phyloP scores from a whole-genome alignment of 192 early-diverging fungal genomes.

The Coemansia sp. region DNA sequence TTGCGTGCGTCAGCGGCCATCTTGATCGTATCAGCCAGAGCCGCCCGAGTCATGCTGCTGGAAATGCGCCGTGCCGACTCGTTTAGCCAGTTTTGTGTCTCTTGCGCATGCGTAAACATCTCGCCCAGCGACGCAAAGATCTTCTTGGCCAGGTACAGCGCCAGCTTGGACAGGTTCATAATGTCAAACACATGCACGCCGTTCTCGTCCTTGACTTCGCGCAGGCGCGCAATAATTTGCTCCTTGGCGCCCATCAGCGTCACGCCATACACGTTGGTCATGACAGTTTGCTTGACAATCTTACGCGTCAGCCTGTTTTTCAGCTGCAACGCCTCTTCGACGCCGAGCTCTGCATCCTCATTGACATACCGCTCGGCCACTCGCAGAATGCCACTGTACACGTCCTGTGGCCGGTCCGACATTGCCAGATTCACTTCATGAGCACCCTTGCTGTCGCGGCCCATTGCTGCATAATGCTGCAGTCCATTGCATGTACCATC shows the following conservation, averaged over 20 bases:
- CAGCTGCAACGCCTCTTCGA: slow-evolving; percentile 64
- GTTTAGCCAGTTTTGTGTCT: slow-evolving; percentile 94
- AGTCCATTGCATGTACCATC: slow-evolving; percentile 98
- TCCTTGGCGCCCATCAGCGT: slow-evolving; percentile 89
- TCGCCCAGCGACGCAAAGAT: slow-evolving; percentile 86
- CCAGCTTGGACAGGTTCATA: slow-evolving; percentile 36
- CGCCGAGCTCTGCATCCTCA: slow-evolving; percentile 63
- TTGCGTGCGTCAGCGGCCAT: slow-evolving; percentile 31
- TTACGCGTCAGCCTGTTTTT: slow-evolving; percentile 78
- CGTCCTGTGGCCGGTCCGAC: slow-evolving; percentile 83
- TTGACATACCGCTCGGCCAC: slow-evolving; percentile 70
- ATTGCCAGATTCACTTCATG: slow-evolving; percentile 85
- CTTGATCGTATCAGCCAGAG: slow-evolving; percentile 43
- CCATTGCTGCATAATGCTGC: slow-evolving; percentile 97
- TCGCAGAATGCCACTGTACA: slow-evolving; percentile 87
- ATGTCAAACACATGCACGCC: slow-evolving; percentile 60
- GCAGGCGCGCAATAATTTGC: slow-evolving; percentile 83
- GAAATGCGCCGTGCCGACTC: slow-evolving; percentile 81
- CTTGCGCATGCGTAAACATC: slow-evolving; percentile 85
- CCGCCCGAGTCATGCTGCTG: slow-evolving; percentile 66
- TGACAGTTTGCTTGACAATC: slow-evolving; percentile 98
- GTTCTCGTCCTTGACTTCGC: slow-evolving; percentile 72
- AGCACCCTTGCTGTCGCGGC: slow-evolving; percentile 86
- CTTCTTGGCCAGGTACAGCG: slow-evolving; percentile 74
- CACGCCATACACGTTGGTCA: slow-evolving; percentile 99